Conservation (phyloP, 805 yeast genomes). For the Metschnikowia gelsemii region DNA sequence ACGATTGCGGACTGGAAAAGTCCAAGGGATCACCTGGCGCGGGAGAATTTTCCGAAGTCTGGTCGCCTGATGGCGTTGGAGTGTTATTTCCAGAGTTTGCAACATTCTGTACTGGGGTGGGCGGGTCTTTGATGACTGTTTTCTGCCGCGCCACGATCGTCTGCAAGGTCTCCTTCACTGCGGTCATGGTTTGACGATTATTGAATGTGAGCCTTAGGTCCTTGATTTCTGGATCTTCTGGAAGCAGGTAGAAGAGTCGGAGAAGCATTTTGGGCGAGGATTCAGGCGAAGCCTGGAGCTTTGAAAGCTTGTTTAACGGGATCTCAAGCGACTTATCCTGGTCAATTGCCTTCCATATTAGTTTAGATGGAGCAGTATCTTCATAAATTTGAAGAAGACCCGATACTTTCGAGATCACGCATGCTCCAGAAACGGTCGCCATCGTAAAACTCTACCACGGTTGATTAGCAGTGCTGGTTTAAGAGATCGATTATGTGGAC, state of each 20-base stretch:
- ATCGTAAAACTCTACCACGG: too few relatives aligned
- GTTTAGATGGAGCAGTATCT: slow-evolving; percentile 53
- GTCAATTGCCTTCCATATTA: slow-evolving; percentile 61
- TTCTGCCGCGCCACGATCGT: slow-evolving; percentile 66
- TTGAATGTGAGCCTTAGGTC: slow-evolving; percentile 57
- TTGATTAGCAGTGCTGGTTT: too few relatives aligned
- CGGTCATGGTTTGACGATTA: slow-evolving; percentile 73
- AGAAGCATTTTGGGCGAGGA: slow-evolving; percentile 65
- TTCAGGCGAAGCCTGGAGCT: slow-evolving; percentile 69
- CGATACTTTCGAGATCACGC: slow-evolving; percentile 51
- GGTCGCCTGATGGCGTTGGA: slow-evolving; percentile 27
- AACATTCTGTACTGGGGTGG: slow-evolving; percentile 8
- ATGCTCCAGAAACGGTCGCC: slow-evolving; percentile 48
- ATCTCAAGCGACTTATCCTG: slow-evolving; percentile 33
- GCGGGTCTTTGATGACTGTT: slow-evolving; percentile 46
- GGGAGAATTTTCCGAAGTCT: slow-evolving; percentile 22
- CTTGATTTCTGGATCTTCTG: slow-evolving; percentile 32
- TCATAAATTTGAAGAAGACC: slow-evolving; percentile 59
- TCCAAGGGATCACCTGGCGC: slow-evolving; percentile 20
- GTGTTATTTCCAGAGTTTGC: slow-evolving; percentile 7
- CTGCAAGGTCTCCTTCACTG: slow-evolving; percentile 64
- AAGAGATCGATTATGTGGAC: too few relatives aligned
- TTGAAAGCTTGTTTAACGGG: slow-evolving; percentile 36
- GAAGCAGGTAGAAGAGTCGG: slow-evolving; percentile 49
- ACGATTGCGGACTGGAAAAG: slow-evolving; percentile 27